These are phyloP conservation scores for Calonectria multiphialidica DNA, from an alignment of 2,329 filamentous ascomycete species.

Conservation along the genomic window DNA sequence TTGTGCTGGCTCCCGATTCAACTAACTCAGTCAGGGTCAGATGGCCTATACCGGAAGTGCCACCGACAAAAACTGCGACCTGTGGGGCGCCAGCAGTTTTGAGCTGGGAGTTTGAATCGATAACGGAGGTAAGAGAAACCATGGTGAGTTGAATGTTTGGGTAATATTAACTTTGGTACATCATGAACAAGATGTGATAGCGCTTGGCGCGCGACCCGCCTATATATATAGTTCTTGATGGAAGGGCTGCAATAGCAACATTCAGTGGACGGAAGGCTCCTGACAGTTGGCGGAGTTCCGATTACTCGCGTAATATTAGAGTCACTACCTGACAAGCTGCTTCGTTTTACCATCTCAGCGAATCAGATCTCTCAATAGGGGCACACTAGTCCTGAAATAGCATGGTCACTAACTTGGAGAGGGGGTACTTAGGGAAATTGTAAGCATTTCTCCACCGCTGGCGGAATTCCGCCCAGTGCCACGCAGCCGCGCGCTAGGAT, in stretches of 20 bases:
- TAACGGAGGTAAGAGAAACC: slow-evolving; percentile 49
- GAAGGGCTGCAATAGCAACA: background rate
- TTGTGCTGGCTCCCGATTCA: slow-evolving; percentile 45
- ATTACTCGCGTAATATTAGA: background rate
- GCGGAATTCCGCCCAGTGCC: slow-evolving; percentile 2
- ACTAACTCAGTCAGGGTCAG: slow-evolving; percentile 52
- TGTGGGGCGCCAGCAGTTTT: slow-evolving; percentile 48
- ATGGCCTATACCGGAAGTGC: slow-evolving; percentile 59
- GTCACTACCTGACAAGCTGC: background rate
- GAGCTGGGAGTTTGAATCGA: slow-evolving; percentile 53
- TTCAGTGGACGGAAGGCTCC: background rate
- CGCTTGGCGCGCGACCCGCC: background rate
- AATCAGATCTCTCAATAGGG: too few relatives aligned
- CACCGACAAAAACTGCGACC: slow-evolving; percentile 57
- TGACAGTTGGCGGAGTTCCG: background rate
- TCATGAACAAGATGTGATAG: background rate
- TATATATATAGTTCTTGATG: background rate
- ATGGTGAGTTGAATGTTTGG: background rate
- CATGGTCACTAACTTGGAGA: background rate
- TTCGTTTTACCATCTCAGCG: background rate
- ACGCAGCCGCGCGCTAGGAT: background rate
- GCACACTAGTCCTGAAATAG: too few relatives aligned
- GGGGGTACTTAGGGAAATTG: too few relatives aligned
- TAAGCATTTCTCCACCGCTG: background rate
- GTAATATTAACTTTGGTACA: background rate